Base-by-base conservation (phyloP, 1,284 basidiomycete species). In the Neolentinus lepideus region DNA sequence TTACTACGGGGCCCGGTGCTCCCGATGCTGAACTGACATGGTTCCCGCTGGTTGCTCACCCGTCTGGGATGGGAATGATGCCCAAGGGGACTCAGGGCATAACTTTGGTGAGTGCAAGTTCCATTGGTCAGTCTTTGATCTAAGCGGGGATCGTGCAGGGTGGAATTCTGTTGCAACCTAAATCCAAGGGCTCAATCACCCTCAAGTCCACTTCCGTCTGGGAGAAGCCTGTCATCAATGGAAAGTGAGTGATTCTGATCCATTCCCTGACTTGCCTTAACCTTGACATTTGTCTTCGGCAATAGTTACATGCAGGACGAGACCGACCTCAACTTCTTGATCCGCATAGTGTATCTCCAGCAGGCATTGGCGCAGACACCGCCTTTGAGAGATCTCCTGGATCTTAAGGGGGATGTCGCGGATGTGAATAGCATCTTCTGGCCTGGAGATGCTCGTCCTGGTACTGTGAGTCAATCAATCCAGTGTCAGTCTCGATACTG, bases 221-320 rank as follows among this genome's bases (percentile, higher is more conserved):
- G 51, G 74, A 75, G 36, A 59, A 69, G 3, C 75, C 77, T 0
- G 38, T 69, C 10, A 75, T 79, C 57, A 70, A 77, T 58, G 71
- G 73, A 24, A 69, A 72, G 66, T 69, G 24, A 61, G 29, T 70
- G 66, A n/a, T 1, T 19, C 9, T 24, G 12, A 24, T 14, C 21
- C 16, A 1, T 51, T 19, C 9, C 29, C 59, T 31, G 29, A 4
- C 29, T 12, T 31, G 4, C 12, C 25, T 54, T 52, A 26, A 24
- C n/a, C 14, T 25, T 6, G 14, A 10, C 6, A 16, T 19, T n/a
- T n/a, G n/a, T n/a, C n/a, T n/a, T n/a, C n/a, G n/a, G n/a, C 43
- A 4, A 6, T 35, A 60, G 60, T 45, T 66, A 65, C 56, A 59
- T 67, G 51, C 43, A 58, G 10, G 46, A 63, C 26, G 55, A 58